A percentile compares a stretch with the other conserved stretches of the same genome.
Conservation (phyloP, 2,329 filamentous ascomycete genomes). For the Talaromyces amestolkiae region DNA sequence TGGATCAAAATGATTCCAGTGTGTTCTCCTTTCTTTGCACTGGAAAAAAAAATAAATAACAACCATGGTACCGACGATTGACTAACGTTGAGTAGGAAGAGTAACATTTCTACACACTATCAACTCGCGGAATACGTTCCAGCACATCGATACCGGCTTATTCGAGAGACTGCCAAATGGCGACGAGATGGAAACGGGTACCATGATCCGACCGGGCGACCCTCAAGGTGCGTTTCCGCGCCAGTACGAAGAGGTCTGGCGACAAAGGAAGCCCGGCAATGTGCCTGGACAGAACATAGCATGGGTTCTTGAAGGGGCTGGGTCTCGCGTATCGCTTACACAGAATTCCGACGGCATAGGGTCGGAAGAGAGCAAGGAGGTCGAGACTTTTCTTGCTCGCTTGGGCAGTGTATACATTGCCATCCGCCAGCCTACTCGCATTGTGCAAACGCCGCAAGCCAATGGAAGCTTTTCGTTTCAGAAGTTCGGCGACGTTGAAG, state of each 20-base stretch:
- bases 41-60: too few species aligned
- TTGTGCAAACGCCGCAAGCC: slow-evolving; percentile 10
- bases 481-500: slow-evolving; percentile 19
- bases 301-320: slow-evolving; percentile 17
- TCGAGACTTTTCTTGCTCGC: slow-evolving; percentile 19
- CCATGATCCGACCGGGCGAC: slow-evolving; percentile 16
- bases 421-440: slow-evolving; percentile 19
- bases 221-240: slow-evolving; percentile 12
- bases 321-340: slow-evolving; percentile 15
- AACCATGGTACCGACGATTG: too few species aligned
- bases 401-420: slow-evolving; percentile 18
- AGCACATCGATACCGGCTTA: slow-evolving; percentile 18
- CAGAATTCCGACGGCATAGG: slow-evolving; percentile 17
- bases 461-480: slow-evolving; percentile 13
- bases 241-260: slow-evolving; percentile 19
- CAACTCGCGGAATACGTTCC: slow-evolving; percentile 19
- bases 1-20: slow-evolving; percentile 26
- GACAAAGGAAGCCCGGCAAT: slow-evolving; percentile 7
- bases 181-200: slow-evolving; percentile 17
- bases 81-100: slow-evolving; percentile 7
- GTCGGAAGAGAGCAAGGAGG: slow-evolving; percentile 18
- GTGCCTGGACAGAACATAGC: slow-evolving; percentile 18
- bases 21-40: not conserved
- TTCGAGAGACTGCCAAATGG: slow-evolving; percentile 15
- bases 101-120: slow-evolving; percentile 19